Base-by-base conservation (phyloP, 257 asterid genomes). In the Solanum pinnatisectum region DNA sequence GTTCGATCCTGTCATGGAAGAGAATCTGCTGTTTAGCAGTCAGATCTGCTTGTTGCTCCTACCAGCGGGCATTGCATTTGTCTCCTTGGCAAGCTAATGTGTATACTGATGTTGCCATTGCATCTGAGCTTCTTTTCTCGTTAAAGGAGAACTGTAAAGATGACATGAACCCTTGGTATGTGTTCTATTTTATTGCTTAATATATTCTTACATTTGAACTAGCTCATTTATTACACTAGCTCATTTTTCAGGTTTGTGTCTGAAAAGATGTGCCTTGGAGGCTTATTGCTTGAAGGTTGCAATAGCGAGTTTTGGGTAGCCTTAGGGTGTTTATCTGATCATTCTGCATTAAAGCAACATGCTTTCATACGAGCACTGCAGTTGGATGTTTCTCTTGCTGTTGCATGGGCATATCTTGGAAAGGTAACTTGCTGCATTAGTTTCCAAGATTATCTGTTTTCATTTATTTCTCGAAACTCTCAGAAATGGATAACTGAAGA, bases 401-500 rank as follows among this genome's bases (percentile, higher is more conserved):
- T 93, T 89, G 98, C 99, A 32, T 97, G 99, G 99, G 99, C 99
- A 23, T 93, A 92, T 88, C 95, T 96, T 77, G 99, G 99, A 87
- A 97, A 94, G 98, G 99, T 97, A 94, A 90, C 85, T 16, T 78
- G 68, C 85, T 85, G 71, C 39, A 56, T 89, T 71, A 68, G 42
- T 84, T 23, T 35, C 18, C 60, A 23, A 83, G 85, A 86, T 44
- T 30, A 42, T 79, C 65, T 44, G 67, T 46, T 88, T 40, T 23
- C 37, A 89, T 71, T 89, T 63, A 68, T 60, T 78, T 52, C 39
- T 18, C 10, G 5, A 36, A 81, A 52, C 70, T 49, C 10, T 81
- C 40, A 46, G 67, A 42, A 23, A 20, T 42, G 5, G 84, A 59
- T 72, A 73, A 59, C 85, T 59, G 30, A 56, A 56, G 42, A 37